phyloP scores from a whole-genome alignment of 2,329 filamentous ascomycete species.

The Beauveria rudraprayagi region DNA sequence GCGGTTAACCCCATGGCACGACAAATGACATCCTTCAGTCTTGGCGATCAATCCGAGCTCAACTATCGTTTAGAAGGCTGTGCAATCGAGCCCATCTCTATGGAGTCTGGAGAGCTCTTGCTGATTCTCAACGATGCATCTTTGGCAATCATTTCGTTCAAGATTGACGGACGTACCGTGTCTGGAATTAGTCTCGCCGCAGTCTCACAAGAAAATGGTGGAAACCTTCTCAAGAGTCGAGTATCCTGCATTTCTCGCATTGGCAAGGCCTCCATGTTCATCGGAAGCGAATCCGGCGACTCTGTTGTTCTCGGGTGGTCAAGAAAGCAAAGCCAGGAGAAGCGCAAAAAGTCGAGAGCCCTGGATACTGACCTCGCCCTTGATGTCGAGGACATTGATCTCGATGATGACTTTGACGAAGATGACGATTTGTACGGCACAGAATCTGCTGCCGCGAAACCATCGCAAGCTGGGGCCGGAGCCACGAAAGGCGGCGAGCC shows the following conservation, averaged over 20 bases:
- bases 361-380: constrained; percentile 45
- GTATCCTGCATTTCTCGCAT: constrained; percentile 65
- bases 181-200: constrained; percentile 71
- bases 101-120: constrained; percentile 75
- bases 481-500: constrained; percentile 53
- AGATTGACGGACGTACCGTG: constrained; percentile 82
- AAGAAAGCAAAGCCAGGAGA: constrained; percentile 54
- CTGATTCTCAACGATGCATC: constrained; percentile 69
- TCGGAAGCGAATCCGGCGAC: constrained; percentile 78
- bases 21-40: constrained; percentile 71
- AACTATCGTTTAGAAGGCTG: constrained; percentile 75
- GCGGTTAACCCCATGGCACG: constrained; percentile 88
- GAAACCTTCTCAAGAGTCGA: constrained; percentile 49
- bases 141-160: constrained; percentile 70
- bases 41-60: constrained; percentile 79
- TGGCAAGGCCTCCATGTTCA: constrained; percentile 63
- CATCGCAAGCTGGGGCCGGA: constrained; percentile 31
- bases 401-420: constrained; percentile 51
- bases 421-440: constrained; percentile 53
- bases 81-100: constrained; percentile 65
- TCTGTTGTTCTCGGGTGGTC: constrained; percentile 77
- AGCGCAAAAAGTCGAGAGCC: constrained; percentile 55
- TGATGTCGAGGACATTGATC: constrained; percentile 43
- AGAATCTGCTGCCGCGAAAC: constrained; percentile 56
- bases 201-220: constrained; percentile 55